Evolutionary conservation across 129 eudicot genomes (phyloP), one percentile per base, ranked within the genome.

Genomic region (Flaveria brownii): DNA sequence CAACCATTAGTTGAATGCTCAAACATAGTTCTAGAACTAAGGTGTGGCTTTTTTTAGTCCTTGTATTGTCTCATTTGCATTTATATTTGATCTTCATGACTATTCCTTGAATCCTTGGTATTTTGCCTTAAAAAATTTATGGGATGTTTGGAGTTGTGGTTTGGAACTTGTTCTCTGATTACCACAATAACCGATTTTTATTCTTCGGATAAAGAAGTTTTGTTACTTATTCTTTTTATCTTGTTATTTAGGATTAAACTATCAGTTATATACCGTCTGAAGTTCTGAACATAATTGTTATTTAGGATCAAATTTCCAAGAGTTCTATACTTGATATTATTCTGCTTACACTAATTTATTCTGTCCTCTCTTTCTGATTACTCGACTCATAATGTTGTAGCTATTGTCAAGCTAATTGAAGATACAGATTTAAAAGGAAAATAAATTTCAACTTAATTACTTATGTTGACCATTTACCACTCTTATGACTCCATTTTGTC

Each of bases 401-500:
- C 18, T 61, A 61, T 26, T 61, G 39, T 61, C 39, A 26, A 28
- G 68, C 68, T 63, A 28, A 28, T 30, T 33, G 0, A 15, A 30
- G 20, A 63, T 30, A 63, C 6, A 63, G 45, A 63, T 63, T 8
- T 63, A 15, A 7, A 63, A 63, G 43, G 10, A 76, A 51, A 18
- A 20, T 16, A 66, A 46, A 33, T 62, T 63, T 63, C 18, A 30
- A 63, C 42, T 61, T 61, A 61, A 25, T 9, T 4, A 57, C 43
- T 55, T 20, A 61, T 59, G 82, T 61, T 71, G 23, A 70, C 64
- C 64, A 62, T 30, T 61, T 60, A 49, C 62, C 28, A 55, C 22
- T 66, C 26, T 57, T 62, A 13, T 63, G 54, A 80, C 68, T 51
- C 18, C 76, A 56, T 77, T 17, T 78, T 77, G 22, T 74, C 67